phyloP scores from a whole-genome alignment of 2,329 filamentous ascomycete genomes.

The Epichloe sp. region DNA sequence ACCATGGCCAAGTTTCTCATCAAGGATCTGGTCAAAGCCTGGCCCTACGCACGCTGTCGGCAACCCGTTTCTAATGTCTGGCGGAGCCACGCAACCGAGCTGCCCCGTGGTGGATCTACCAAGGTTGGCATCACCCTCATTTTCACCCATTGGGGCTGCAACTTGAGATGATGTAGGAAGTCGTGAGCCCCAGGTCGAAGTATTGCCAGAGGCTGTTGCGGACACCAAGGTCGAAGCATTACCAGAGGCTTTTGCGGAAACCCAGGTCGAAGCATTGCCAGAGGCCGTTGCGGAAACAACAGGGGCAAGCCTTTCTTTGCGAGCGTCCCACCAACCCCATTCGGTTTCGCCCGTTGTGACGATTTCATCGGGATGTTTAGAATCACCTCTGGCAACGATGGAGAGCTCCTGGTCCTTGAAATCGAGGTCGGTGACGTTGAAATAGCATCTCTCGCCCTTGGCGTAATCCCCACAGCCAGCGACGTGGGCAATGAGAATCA shows the following conservation, averaged over 20 bases:
- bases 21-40: constrained; percentile 4
- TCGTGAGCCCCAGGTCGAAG: neutral
- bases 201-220: neutral
- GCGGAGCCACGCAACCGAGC: neutral
- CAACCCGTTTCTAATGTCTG: neutral
- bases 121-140: too few species aligned
- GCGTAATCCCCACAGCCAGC: constrained; percentile 14
- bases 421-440: constrained; percentile 11
- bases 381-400: constrained; percentile 10
- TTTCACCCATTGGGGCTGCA: neutral
- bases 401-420: constrained; percentile 6
- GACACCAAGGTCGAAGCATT: neutral
- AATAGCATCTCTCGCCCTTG: constrained; percentile 18
- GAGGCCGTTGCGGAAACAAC: neutral
- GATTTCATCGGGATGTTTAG: constrained; percentile 12
- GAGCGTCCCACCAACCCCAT: constrained; percentile 15
- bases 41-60: constrained; percentile 4
- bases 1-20: constrained; percentile 1
- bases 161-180: neutral
- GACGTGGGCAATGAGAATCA: constrained; percentile 15
- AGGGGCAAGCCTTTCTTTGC: neutral
- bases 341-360: constrained; percentile 11
- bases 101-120: neutral
- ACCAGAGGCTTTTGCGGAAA: too few species aligned
- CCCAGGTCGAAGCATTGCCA: neutral